These are phyloP conservation scores for Bruguiera gymnorhiza DNA, from an alignment of 345 rosid genomes.

Conservation along the genomic window DNA sequence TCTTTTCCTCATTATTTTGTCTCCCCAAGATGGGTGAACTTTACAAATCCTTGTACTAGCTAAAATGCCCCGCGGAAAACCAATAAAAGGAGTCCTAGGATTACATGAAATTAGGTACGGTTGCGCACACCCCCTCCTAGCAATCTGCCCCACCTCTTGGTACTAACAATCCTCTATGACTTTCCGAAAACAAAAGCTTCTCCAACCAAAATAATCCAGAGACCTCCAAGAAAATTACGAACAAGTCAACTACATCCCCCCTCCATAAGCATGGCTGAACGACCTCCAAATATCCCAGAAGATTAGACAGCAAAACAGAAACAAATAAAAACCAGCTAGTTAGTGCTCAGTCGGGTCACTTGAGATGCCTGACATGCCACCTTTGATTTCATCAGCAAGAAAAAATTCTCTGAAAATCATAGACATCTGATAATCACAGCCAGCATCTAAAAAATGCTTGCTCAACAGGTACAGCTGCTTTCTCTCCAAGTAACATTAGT, in stretches of 20 bases:
- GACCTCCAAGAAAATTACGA: slow-evolving; percentile 1
- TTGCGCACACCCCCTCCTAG: no score
- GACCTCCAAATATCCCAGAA: background rate
- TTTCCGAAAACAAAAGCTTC: no score
- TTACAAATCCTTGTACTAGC: slow-evolving; percentile 10
- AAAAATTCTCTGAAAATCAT: slow-evolving; percentile 7
- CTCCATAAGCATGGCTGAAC: background rate
- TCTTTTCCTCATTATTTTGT: background rate
- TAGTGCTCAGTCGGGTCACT: slow-evolving; percentile 7
- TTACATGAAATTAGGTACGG: slow-evolving; percentile 15
- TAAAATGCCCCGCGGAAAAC: slow-evolving; percentile 2
- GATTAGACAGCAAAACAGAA: background rate
- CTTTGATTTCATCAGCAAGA: background rate
- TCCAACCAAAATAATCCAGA: background rate
- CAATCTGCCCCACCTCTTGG: no score
- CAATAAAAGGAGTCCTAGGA: background rate
- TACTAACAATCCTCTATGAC: no score
- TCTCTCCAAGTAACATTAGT: background rate
- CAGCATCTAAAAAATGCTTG: background rate
- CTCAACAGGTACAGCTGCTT: background rate
- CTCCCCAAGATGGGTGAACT: slow-evolving; percentile 10
- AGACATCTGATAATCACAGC: background rate
- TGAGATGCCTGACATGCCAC: slow-evolving; percentile 3
- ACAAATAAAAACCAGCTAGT: slow-evolving; percentile 12
- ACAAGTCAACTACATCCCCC: background rate